These are phyloP conservation scores for Colletotrichum truncatum DNA, from an alignment of 2,329 filamentous ascomycete genomes.

Conservation along the genomic window DNA sequence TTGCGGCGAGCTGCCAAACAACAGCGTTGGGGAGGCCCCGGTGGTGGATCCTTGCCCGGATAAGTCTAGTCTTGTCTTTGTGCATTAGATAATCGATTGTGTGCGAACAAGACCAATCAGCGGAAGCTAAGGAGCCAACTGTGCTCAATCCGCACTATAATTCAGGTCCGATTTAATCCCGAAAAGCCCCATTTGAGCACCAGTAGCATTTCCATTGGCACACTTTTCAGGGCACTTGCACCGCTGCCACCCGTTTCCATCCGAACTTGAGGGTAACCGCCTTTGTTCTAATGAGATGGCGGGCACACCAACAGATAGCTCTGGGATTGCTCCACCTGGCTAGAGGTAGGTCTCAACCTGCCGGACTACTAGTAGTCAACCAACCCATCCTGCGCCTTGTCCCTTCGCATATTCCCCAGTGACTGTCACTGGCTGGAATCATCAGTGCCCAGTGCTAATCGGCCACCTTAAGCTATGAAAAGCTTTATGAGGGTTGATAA, in stretches of 20 bases:
- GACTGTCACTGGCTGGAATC: no score
- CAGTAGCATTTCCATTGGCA: not conserved
- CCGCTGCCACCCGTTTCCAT: slow-evolving; percentile 27
- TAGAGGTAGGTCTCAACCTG: not conserved
- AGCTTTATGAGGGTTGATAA: no score
- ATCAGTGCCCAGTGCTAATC: no score
- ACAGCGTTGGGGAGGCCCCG: slow-evolving; percentile 31
- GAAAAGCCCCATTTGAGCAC: slow-evolving; percentile 9
- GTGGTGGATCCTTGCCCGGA: not conserved
- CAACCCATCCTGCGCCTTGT: no score
- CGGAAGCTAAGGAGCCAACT: not conserved
- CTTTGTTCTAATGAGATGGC: not conserved
- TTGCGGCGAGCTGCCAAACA: slow-evolving; percentile 32
- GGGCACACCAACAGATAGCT: not conserved
- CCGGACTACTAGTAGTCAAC: not conserved
- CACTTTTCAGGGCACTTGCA: not conserved
- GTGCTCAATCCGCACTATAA: not conserved
- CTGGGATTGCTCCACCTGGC: not conserved
- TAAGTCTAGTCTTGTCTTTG: not conserved
- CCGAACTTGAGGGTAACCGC: no score
- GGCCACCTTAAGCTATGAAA: no score
- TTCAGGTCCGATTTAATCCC: slow-evolving; percentile 13
- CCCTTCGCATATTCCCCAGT: no score
- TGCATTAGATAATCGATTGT: slow-evolving; percentile 19
- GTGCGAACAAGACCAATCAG: slow-evolving; percentile 4